These are phyloP conservation scores for Magnaporthiopsis rhizophila DNA, from an alignment of 2,329 filamentous ascomycete genomes.

Conservation along the genomic window DNA sequence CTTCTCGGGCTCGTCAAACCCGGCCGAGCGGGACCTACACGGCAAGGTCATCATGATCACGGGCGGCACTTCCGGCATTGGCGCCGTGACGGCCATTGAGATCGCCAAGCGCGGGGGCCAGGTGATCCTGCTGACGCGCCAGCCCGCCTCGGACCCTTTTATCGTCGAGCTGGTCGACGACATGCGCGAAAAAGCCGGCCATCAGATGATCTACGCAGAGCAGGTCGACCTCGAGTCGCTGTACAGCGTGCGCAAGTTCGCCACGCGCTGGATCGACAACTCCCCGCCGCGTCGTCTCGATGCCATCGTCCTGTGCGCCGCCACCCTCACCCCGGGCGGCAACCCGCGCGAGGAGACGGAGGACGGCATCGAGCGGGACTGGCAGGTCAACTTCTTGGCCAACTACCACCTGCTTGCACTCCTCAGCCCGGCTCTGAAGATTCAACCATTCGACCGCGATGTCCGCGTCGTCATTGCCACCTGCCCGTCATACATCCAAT, in stretches of 20 bases:
- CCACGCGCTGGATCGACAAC: slow-evolving; percentile 97
- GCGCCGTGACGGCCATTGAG: slow-evolving; percentile 64
- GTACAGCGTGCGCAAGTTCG: slow-evolving; percentile 86
- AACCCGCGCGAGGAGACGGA: slow-evolving; percentile 50
- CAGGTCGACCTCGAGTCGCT: slow-evolving; percentile 84
- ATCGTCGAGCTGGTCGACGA: slow-evolving; percentile 90
- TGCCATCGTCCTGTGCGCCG: slow-evolving; percentile 82
- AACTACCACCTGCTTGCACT: slow-evolving; percentile 95
- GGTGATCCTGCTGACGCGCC: slow-evolving; percentile 79
- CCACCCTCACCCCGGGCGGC: slow-evolving; percentile 64
- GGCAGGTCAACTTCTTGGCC: slow-evolving; percentile 90
- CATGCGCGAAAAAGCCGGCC: slow-evolving; percentile 65
- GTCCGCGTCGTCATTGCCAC: slow-evolving; percentile 81
- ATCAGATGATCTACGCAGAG: slow-evolving; percentile 89
- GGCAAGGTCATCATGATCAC: slow-evolving; percentile 92
- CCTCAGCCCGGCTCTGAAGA: slow-evolving; percentile 78
- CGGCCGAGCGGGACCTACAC: slow-evolving; percentile 76
- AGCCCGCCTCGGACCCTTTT: slow-evolving; percentile 75
- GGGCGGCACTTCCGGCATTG: slow-evolving; percentile 89
- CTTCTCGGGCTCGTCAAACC: slow-evolving; percentile 67
- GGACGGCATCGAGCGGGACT: slow-evolving; percentile 81
- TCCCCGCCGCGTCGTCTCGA: slow-evolving; percentile 81
- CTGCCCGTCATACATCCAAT: slow-evolving; percentile 80
- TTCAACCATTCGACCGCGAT: slow-evolving; percentile 88
- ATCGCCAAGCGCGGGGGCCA: slow-evolving; percentile 81